Conservation (phyloP, 805 yeast species). For the Wickerhamiella hasegawae region DNA sequence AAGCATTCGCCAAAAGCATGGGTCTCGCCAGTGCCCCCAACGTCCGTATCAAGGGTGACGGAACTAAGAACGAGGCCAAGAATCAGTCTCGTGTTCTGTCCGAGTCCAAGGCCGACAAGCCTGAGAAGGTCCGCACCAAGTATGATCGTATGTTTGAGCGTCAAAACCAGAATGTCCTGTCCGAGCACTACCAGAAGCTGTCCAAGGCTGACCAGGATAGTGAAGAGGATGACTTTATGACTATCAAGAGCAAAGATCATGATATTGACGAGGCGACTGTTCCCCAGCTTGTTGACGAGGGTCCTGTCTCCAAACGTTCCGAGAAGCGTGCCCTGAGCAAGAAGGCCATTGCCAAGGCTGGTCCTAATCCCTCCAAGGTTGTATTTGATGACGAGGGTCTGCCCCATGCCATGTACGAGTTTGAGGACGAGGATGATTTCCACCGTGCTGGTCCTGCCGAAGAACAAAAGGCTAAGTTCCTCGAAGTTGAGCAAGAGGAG, state of each 20-base stretch:
- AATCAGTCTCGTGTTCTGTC: constrained; percentile 62
- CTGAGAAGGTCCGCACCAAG: constrained; percentile 54
- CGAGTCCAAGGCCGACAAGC: constrained; percentile 25
- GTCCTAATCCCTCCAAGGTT: constrained; percentile 61
- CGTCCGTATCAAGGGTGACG: constrained; percentile 44
- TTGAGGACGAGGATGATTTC: constrained; percentile 82
- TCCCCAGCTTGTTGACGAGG: constrained; percentile 35
- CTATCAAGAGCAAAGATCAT: constrained; percentile 66
- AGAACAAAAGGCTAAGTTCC: constrained; percentile 49
- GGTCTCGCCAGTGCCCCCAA: constrained; percentile 97
- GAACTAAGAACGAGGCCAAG: constrained; percentile 46
- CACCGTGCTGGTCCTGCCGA: constrained; percentile 49
- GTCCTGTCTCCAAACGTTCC: constrained; percentile 68
- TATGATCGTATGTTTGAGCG: constrained; percentile 94
- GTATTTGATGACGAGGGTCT: constrained; percentile 88
- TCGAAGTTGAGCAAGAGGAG: constrained; percentile 44
- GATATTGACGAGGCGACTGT: constrained; percentile 35
- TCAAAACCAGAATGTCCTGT: constrained; percentile 77
- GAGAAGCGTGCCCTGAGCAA: constrained; percentile 77
- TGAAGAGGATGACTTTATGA: constrained; percentile 55
- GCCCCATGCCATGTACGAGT: constrained; percentile 81
- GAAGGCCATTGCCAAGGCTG: constrained; percentile 43
- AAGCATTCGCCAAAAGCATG: constrained; percentile 68
- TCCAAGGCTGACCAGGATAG: constrained; percentile 19
- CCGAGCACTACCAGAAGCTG: constrained; percentile 73